phyloP scores from a whole-genome alignment of 2,329 filamentous ascomycete genomes.

The Cladosporium sp. region DNA sequence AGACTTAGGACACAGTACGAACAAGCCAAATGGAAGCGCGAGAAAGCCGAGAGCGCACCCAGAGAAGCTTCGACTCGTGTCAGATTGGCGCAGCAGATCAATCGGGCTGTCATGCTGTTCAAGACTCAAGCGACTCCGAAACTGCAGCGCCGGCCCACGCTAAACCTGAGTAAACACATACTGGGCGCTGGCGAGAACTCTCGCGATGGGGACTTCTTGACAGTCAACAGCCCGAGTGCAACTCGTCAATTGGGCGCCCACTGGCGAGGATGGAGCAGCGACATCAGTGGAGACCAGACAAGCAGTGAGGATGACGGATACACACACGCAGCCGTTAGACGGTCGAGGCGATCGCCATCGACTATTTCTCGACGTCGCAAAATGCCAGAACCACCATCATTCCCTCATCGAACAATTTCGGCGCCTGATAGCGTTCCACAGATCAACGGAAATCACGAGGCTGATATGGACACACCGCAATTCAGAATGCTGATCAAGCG shows the following conservation, averaged over 20 bases:
- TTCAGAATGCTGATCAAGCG: conserved; percentile 26
- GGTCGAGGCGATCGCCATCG: conserved; percentile 3
- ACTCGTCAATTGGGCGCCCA: conserved; percentile 20
- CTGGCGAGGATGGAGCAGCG: conserved; percentile 35
- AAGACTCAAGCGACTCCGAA: conserved; percentile 4
- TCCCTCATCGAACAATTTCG: background rate
- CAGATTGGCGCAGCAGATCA: conserved; percentile 32
- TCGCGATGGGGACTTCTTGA: conserved; percentile 15
- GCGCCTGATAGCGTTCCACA: background rate
- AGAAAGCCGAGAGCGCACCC: conserved; percentile 36
- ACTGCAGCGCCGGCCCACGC: conserved; percentile 11
- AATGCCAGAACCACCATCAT: background rate
- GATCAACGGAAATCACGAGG: conserved; percentile 8
- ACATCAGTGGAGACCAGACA: conserved; percentile 37
- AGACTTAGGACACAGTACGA: conserved; percentile 31
- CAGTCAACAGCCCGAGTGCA: conserved; percentile 14
- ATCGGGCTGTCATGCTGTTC: conserved; percentile 30
- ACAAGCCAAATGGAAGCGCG: conserved; percentile 33
- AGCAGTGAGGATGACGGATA: conserved; percentile 32
- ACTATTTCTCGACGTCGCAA: conserved; percentile 1
- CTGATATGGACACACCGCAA: conserved; percentile 3
- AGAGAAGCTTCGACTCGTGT: conserved; percentile 33
- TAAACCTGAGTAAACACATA: conserved; percentile 8
- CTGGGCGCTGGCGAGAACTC: conserved; percentile 1
- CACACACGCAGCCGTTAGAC: conserved; percentile 3